A percentile compares a stretch with the other conserved stretches of the same genome.
Evolutionary conservation across 495 filamentous ascomycete genomes (phyloP).

Genomic region (Talaromyces trachyspermus): DNA sequence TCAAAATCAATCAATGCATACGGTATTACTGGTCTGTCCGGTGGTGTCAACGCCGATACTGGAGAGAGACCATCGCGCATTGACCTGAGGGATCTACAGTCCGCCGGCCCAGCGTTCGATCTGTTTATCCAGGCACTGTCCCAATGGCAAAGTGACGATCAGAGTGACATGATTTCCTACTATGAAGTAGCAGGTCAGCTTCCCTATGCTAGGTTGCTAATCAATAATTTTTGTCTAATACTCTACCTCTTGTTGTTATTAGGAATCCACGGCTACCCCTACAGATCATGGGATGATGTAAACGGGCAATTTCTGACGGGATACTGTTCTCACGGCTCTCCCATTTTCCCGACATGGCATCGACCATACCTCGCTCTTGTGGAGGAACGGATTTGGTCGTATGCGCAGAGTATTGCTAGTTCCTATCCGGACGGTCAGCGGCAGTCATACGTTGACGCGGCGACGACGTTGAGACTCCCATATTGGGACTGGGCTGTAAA

Average conservation of each 20-base stretch:
- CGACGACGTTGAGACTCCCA: slow-evolving; percentile 40
- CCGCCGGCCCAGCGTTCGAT: slow-evolving; percentile 22
- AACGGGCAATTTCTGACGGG: slow-evolving; percentile 11
- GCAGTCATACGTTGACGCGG: slow-evolving; percentile 31
- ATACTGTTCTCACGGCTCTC: slow-evolving; percentile 24
- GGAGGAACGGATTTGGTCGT: slow-evolving; percentile 27
- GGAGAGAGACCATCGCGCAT: slow-evolving; percentile 17
- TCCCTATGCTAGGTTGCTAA: too few species aligned
- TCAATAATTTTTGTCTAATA: too few species aligned
- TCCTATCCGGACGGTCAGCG: slow-evolving; percentile 16
- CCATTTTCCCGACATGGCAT: slow-evolving; percentile 42
- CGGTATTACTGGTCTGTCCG: slow-evolving; percentile 15
- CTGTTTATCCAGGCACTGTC: slow-evolving; percentile 24
- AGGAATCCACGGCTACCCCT: slow-evolving; percentile 26
- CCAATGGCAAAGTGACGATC: slow-evolving; percentile 17
- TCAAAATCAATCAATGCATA: slow-evolving; percentile 4
- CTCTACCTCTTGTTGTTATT: too few species aligned
- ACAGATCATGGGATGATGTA: slow-evolving; percentile 22
- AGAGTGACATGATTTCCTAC: slow-evolving; percentile 17
- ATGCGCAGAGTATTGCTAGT: slow-evolving; percentile 21
- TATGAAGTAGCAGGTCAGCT: slow-evolving; percentile 18
- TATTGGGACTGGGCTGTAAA: slow-evolving; percentile 53
- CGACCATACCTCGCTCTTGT: slow-evolving; percentile 39
- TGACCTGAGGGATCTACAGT: slow-evolving; percentile 16
- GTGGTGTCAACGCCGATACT: slow-evolving; percentile 15